Percentiles rank a stretch among this genome's conserved stretches.
phyloP scores from a whole-genome alignment of 169 alveolate genomes.

The Neospora caninum region DNA sequence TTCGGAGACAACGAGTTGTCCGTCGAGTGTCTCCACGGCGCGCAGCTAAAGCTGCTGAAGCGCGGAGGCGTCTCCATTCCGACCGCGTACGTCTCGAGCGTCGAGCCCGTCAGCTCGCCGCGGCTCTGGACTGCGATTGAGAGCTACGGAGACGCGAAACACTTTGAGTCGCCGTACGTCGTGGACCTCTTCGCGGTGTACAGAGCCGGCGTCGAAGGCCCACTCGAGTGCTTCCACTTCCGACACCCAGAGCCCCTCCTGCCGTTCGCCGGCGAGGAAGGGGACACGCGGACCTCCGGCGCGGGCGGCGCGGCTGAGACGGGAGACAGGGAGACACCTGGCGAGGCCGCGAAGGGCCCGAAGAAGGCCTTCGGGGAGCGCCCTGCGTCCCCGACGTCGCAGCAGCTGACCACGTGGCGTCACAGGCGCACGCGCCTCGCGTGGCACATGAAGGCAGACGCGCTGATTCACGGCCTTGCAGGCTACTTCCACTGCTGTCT shows the following conservation, averaged over 20 bases:
- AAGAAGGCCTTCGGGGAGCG: not conserved
- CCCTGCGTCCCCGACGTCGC: not conserved
- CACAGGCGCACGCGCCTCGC: conserved; percentile 9
- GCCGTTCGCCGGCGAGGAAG: conserved; percentile 26
- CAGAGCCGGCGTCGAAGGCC: conserved; percentile 2
- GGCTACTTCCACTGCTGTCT: conserved; percentile 83
- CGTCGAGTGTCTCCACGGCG: conserved; percentile 86
- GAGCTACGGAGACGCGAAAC: conserved; percentile 35
- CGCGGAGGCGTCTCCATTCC: conserved; percentile 79
- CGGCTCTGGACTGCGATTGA: conserved; percentile 72
- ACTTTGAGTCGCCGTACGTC: conserved; percentile 41
- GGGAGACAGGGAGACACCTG: not conserved
- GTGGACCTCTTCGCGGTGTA: conserved; percentile 33
- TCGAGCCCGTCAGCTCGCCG: conserved; percentile 79
- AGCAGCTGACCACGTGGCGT: not conserved
- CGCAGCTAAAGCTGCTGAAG: conserved; percentile 71
- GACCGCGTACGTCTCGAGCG: conserved; percentile 73
- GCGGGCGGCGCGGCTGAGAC: not conserved
- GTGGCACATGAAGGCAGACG: conserved; percentile 37
- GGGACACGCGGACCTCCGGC: not conserved
- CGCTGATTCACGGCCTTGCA: conserved; percentile 81
- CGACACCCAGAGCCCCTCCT: conserved; percentile 35
- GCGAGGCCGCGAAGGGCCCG: not conserved
- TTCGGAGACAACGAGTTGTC: conserved; percentile 88
- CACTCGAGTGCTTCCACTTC: conserved; percentile 48